phyloP scores from a whole-genome alignment of 208 protist genomes.

The Crithidia sp. region DNA sequence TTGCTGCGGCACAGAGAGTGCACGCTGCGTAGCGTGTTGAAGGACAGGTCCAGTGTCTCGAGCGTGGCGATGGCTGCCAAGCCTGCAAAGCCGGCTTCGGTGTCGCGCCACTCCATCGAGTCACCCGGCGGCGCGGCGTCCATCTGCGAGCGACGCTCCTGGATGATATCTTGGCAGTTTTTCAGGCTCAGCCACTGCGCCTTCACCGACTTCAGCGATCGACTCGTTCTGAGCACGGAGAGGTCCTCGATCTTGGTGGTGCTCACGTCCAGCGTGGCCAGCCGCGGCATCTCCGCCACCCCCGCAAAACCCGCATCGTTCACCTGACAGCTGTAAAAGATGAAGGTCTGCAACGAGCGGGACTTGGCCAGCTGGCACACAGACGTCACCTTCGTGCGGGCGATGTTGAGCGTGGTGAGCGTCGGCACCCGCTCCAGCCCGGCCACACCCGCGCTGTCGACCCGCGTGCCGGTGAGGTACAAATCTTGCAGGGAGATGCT shows the following conservation, averaged over 20 bases:
- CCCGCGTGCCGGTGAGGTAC: slow-evolving; percentile 40
- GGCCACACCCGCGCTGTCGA: slow-evolving; percentile 44
- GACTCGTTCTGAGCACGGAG: slow-evolving; percentile 51
- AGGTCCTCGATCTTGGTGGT: slow-evolving; percentile 63
- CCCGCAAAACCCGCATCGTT: slow-evolving; percentile 43
- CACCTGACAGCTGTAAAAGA: slow-evolving; percentile 47
- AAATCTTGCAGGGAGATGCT: slow-evolving; percentile 52
- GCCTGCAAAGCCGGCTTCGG: slow-evolving; percentile 57
- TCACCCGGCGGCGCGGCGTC: slow-evolving; percentile 25
- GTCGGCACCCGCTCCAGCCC: slow-evolving; percentile 52
- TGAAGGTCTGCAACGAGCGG: slow-evolving; percentile 44
- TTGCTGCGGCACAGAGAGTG: slow-evolving; percentile 60
- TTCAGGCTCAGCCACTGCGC: slow-evolving; percentile 73
- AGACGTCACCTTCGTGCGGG: slow-evolving; percentile 52
- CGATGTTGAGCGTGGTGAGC: slow-evolving; percentile 41
- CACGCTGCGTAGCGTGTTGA: slow-evolving; percentile 61
- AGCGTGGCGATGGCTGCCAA: slow-evolving; percentile 70
- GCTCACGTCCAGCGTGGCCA: slow-evolving; percentile 49
- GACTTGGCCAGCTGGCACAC: slow-evolving; percentile 34
- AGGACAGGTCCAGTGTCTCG: slow-evolving; percentile 68
- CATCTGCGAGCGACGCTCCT: slow-evolving; percentile 41
- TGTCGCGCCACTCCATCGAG: slow-evolving; percentile 29
- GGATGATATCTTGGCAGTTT: slow-evolving; percentile 61
- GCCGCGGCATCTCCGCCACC: slow-evolving; percentile 46
- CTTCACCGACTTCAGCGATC: slow-evolving; percentile 51